A percentile compares a stretch with the other conserved stretches of the same genome.
These are phyloP conservation scores for Thelonectria blattea DNA, from an alignment of 2,329 filamentous ascomycete species.

Conservation along the genomic window DNA sequence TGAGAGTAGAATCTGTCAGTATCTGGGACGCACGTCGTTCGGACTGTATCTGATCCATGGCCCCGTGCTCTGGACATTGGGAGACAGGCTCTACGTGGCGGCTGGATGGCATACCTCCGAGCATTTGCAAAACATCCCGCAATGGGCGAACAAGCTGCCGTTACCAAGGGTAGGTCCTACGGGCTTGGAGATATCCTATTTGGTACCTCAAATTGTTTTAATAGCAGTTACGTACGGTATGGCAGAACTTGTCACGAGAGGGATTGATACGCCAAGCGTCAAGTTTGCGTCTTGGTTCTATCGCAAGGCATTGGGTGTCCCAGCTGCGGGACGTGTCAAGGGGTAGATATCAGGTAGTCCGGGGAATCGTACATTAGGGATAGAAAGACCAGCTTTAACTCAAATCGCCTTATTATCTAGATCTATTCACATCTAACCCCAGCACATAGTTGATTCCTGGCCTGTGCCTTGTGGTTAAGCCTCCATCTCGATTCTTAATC, in stretches of 20 bases:
- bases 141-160: conserved; percentile 63
- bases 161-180: conserved; percentile 62
- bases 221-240: conserved; percentile 64
- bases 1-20: conserved; percentile 63
- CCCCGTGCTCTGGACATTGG: conserved; percentile 63
- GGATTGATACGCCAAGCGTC: conserved; percentile 66
- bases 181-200: conserved; percentile 66
- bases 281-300: conserved; percentile 64
- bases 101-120: conserved; percentile 59
- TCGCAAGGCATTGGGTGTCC: conserved; percentile 46
- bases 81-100: conserved; percentile 68
- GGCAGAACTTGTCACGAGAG: conserved; percentile 61
- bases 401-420: too few relatives aligned
- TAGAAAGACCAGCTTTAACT: background rate
- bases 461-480: too few relatives aligned
- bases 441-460: too few relatives aligned
- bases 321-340: conserved; percentile 27
- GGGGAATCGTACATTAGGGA: background rate
- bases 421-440: too few relatives aligned
- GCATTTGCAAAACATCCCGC: conserved; percentile 57
- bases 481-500: too few relatives aligned
- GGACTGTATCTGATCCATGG: conserved; percentile 70
- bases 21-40: conserved; percentile 67
- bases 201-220: conserved; percentile 64
- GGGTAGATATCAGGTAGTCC: conserved; percentile 8